Base-by-base conservation (phyloP, 129 eudicot genomes). In the Mikania micrantha region DNA sequence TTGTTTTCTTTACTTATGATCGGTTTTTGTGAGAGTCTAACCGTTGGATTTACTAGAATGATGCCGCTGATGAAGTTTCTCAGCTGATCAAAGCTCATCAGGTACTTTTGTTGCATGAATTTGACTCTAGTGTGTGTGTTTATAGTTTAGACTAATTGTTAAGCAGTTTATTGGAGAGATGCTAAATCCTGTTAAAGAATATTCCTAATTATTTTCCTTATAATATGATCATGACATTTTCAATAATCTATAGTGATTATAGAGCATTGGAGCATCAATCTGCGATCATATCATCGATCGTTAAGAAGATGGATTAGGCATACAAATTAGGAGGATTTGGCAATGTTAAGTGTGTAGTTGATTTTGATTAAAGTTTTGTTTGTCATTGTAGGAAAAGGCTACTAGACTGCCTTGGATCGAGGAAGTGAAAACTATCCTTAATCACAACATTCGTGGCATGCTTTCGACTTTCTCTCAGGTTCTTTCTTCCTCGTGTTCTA, bases 391-490 rank as follows among this genome's bases (percentile, higher is more conserved):
- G 98, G 90, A 84, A 79, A 93, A 86, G 64, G 96, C 95, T 48
- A 85, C 95, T 56, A 84, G 88, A 82, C 78, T 93, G 72, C 88
- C 96, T 74, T 82, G 96, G 4, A 47, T 84, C 41, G 95, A 93
- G 74, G 96, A 93, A 80, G 65, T 93, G 15, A 87, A 70, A 59
- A 93, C 96, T 16, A 59, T 88, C 48, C 83, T 93, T 70, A 44
- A 69, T 74, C 74, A 88, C 79, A 76, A 75, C 77, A 21, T 60
- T 7, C 96, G 98, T 11, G 96, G 90, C 59, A 78, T 77, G 83
- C 88, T 93, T 63, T 88, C 96, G 32, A 88, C 96, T 44, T 66
- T 86, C 84, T 88, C 96, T 29, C 81, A 77, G 87, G 98, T 93
- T 75, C 9, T 29, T 71, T 41, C 21, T n/a, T n/a, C 2, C 27